Conservation (phyloP, 208 protist genomes). For the Trypanosoma melophagium region DNA sequence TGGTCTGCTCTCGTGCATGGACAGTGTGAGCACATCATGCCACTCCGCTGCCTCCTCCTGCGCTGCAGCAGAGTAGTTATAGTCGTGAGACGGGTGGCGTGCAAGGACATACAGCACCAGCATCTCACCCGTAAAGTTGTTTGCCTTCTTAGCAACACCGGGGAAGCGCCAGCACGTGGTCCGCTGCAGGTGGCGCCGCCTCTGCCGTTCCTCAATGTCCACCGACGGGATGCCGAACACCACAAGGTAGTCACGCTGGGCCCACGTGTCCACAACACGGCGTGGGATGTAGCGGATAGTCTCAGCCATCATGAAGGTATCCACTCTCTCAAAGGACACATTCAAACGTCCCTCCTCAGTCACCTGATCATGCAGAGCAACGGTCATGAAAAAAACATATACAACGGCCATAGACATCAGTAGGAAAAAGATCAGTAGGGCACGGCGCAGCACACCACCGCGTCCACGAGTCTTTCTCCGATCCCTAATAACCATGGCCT, state of each 20-base stretch:
- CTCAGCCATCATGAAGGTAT: not conserved
- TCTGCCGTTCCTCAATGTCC: slow-evolving; percentile 27
- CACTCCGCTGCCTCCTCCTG: slow-evolving; percentile 38
- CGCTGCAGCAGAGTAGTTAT: slow-evolving; percentile 27
- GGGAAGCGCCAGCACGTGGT: slow-evolving; percentile 39
- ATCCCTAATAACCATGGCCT: slow-evolving; percentile 21
- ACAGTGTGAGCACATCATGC: slow-evolving; percentile 35
- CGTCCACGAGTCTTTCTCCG: no score
- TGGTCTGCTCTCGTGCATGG: slow-evolving; percentile 32
- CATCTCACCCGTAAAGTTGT: slow-evolving; percentile 32
- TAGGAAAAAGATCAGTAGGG: slow-evolving; percentile 21
- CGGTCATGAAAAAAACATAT: no score
- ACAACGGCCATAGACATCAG: not conserved
- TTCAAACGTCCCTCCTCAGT: no score
- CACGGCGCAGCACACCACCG: slow-evolving; percentile 28
- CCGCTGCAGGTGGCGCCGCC: slow-evolving; percentile 40
- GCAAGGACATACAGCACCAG: slow-evolving; percentile 25
- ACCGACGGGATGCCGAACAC: slow-evolving; percentile 49
- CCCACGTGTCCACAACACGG: slow-evolving; percentile 1
- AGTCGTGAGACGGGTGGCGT: slow-evolving; percentile 6
- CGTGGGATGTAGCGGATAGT: slow-evolving; percentile 10
- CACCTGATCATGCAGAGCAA: no score
- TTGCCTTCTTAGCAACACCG: slow-evolving; percentile 33
- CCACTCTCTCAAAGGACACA: not conserved
- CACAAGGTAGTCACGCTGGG: slow-evolving; percentile 18